A percentile compares a stretch with the other conserved stretches of the same genome.
These are phyloP conservation scores for Calonectria multiphialidica DNA, from an alignment of 2,329 filamentous ascomycete species.

Conservation along the genomic window DNA sequence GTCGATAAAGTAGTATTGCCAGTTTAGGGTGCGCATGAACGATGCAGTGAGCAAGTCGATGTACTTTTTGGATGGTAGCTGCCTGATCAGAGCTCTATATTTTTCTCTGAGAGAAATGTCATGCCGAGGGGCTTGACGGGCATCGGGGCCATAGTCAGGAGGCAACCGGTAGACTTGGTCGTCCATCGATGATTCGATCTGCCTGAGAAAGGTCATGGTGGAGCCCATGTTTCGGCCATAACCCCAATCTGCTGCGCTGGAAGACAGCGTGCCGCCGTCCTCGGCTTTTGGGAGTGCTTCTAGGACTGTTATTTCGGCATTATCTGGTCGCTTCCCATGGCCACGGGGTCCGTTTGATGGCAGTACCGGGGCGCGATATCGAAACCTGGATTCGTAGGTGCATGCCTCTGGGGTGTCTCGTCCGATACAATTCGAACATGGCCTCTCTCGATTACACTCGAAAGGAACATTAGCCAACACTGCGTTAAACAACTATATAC, in stretches of 20 bases:
- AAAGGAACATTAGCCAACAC: slow-evolving; percentile 10
- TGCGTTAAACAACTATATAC: not conserved
- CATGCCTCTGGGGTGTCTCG: slow-evolving; percentile 69
- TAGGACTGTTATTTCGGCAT: not conserved
- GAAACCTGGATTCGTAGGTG: slow-evolving; percentile 66
- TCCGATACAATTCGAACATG: slow-evolving; percentile 70
- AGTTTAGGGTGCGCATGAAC: slow-evolving; percentile 71
- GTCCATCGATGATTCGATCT: slow-evolving; percentile 60
- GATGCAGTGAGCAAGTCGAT: slow-evolving; percentile 66
- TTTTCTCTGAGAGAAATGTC: slow-evolving; percentile 61
- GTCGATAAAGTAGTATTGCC: slow-evolving; percentile 69
- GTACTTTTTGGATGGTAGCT: slow-evolving; percentile 66
- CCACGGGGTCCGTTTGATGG: not conserved
- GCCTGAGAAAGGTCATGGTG: slow-evolving; percentile 67
- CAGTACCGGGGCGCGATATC: slow-evolving; percentile 42
- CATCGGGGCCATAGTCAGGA: not conserved
- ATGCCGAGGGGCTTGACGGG: slow-evolving; percentile 38
- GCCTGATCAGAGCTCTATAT: slow-evolving; percentile 69
- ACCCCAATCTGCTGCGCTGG: slow-evolving; percentile 63
- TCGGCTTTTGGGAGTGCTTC: slow-evolving; percentile 12
- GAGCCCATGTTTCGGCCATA: slow-evolving; percentile 65
- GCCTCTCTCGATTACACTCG: slow-evolving; percentile 71
- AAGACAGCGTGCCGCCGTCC: slow-evolving; percentile 50
- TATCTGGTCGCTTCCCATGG: not conserved
- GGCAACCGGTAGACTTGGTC: slow-evolving; percentile 27